phyloP scores from a whole-genome alignment of 1,139 yeast species.

The Yamadazyma siamensis region DNA sequence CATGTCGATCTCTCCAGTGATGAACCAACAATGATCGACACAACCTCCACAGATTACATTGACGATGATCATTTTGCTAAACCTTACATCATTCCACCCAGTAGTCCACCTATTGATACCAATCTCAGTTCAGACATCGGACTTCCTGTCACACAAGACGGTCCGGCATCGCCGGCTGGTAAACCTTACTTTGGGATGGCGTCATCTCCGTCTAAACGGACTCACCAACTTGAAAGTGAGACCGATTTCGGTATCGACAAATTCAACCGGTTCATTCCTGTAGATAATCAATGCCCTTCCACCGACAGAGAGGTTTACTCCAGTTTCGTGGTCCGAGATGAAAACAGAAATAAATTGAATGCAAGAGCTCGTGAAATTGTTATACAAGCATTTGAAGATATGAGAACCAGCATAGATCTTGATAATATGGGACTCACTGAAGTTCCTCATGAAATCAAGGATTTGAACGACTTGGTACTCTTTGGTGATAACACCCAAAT shows the following conservation, averaged over 20 bases:
- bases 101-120: conserved; percentile 14
- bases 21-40: conserved; percentile 15
- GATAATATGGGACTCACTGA: conserved; percentile 37
- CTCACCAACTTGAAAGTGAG: conserved; percentile 31
- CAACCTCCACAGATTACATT: conserved; percentile 10
- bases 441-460: conserved; percentile 44
- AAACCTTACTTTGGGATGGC: conserved; percentile 4
- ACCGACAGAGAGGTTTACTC: conserved; percentile 21
- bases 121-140: conserved; percentile 15
- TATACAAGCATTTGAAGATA: conserved; percentile 39
- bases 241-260: conserved; percentile 47
- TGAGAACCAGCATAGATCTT: conserved; percentile 30
- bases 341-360: conserved; percentile 12
- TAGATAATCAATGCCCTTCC: conserved; percentile 27
- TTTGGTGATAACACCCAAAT: conserved; percentile 26
- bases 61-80: conserved; percentile 10
- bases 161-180: conserved; percentile 14
- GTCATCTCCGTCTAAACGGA: conserved; percentile 9
- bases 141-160: conserved; percentile 9
- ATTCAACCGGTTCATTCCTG: conserved; percentile 38
- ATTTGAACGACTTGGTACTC: conserved; percentile 40
- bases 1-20: conserved; percentile 14
- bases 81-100: conserved; percentile 11
- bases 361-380: conserved; percentile 31
- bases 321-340: conserved; percentile 11